Conservation (phyloP, 2,329 filamentous ascomycete genomes). For the Pseudopithomyces chartarum region DNA sequence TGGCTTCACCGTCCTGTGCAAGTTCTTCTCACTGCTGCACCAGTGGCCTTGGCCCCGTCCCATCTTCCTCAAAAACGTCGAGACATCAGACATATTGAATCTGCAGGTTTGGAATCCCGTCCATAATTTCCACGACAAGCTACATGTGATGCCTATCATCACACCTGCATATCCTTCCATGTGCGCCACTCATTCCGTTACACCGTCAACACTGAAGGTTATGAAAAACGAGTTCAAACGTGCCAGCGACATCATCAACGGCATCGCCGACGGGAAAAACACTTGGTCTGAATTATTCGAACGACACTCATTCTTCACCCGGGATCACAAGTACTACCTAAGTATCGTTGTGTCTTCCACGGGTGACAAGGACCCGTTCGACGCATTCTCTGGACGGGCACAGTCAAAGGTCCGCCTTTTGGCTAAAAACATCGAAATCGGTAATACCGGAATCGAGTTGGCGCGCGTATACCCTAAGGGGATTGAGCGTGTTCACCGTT, state of each 20-base stretch:
- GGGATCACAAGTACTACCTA: conserved; percentile 94
- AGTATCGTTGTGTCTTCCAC: conserved; percentile 82
- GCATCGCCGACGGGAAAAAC: conserved; percentile 76
- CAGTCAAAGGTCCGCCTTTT: conserved; percentile 91
- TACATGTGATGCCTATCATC: conserved; percentile 96
- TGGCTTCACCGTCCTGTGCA: conserved; percentile 83
- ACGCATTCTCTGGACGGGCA: conserved; percentile 87
- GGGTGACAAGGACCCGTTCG: conserved; percentile 78
- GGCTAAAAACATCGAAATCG: conserved; percentile 80
- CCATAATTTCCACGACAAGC: conserved; percentile 79
- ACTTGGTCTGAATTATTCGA: conserved; percentile 88
- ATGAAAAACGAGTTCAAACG: conserved; percentile 83
- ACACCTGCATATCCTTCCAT: conserved; percentile 97
- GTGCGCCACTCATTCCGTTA: conserved; percentile 96
- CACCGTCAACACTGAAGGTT: conserved; percentile 80
- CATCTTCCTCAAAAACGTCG: conserved; percentile 86
- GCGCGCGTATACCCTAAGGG: conserved; percentile 94
- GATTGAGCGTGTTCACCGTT: conserved; percentile 81
- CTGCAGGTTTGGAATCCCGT: conserved; percentile 94
- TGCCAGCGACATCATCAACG: conserved; percentile 75
- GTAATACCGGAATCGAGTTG: conserved; percentile 73
- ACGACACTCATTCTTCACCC: conserved; percentile 91
- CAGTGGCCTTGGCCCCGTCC: conserved; percentile 94
- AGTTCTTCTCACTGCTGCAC: conserved; percentile 92
- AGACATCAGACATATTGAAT: conserved; percentile 73